Evolutionary conservation across 2,329 filamentous ascomycete species (phyloP).

Genomic region (Pyricularia sp.): DNA sequence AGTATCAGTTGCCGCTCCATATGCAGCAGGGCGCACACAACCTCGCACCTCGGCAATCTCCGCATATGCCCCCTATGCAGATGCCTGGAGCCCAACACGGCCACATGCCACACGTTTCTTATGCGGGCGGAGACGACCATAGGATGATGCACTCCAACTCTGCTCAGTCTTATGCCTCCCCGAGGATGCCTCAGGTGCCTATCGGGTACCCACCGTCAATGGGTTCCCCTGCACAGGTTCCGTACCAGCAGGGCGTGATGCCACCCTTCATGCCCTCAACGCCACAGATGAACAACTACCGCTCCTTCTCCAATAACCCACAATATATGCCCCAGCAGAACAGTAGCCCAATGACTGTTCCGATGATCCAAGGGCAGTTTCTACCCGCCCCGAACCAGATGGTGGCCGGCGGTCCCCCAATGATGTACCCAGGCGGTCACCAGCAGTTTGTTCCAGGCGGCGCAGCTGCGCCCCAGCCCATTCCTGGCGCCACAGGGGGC

Average conservation of each 20-base stretch:
- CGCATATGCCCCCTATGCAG: constrained; percentile 66
- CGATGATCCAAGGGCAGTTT: constrained; percentile 73
- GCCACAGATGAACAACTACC: constrained; percentile 56
- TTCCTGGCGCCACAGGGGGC: constrained; percentile 52
- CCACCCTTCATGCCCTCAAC: constrained; percentile 57
- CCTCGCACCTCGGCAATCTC: constrained; percentile 54
- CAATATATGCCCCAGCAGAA: constrained; percentile 56
- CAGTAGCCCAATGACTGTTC: constrained; percentile 51
- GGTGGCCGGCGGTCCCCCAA: constrained; percentile 54
- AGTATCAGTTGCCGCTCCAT: constrained; percentile 73
- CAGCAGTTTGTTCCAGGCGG: constrained; percentile 50
- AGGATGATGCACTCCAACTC: constrained; percentile 82
- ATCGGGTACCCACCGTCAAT: constrained; percentile 56
- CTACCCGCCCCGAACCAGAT: constrained; percentile 65
- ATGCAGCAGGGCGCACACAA: constrained; percentile 61
- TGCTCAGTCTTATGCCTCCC: constrained; percentile 74
- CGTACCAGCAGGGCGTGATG: constrained; percentile 59
- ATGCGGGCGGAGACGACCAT: constrained; percentile 59
- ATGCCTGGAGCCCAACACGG: constrained; percentile 62
- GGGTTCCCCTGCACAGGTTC: constrained; percentile 55
- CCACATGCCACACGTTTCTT: constrained; percentile 50
- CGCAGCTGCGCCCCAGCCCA: constrained; percentile 34
- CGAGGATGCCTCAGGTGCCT: constrained; percentile 58
- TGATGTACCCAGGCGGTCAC: constrained; percentile 66
- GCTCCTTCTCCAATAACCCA: constrained; percentile 57